Conservation (phyloP, 2,329 filamentous ascomycete genomes). For the Bimuria novae-zelandiae region DNA sequence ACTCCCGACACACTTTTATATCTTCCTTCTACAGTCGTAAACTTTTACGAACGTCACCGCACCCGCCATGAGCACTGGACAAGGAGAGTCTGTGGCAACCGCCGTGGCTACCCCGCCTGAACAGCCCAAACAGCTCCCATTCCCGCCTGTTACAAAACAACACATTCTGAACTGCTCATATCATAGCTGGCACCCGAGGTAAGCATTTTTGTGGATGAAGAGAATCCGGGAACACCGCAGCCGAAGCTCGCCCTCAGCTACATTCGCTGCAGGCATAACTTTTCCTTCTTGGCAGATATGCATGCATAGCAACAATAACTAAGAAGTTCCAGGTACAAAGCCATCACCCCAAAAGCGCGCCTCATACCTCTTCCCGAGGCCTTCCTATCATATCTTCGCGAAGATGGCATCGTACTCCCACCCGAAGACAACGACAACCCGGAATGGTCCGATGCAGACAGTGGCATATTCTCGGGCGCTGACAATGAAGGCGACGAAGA, state of each 20-base stretch:
- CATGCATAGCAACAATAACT: too few relatives aligned
- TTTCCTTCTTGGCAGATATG: too few relatives aligned
- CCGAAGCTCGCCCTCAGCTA: too few relatives aligned
- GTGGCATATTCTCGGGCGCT: conserved; percentile 55
- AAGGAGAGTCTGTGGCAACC: conserved; percentile 2
- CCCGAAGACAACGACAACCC: conserved; percentile 61
- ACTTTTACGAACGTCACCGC: not conserved
- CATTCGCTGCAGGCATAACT: too few relatives aligned
- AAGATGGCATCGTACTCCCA: conserved; percentile 89
- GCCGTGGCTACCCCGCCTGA: conserved; percentile 18
- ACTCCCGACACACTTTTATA: conserved; percentile 1
- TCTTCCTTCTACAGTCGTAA: not conserved
- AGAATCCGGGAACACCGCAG: too few relatives aligned
- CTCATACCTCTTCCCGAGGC: conserved; percentile 75
- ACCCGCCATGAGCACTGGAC: conserved; percentile 28
- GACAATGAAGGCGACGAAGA: conserved; percentile 57
- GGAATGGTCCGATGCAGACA: conserved; percentile 56
- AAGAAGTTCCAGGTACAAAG: conserved; percentile 74
- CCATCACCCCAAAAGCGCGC: conserved; percentile 81
- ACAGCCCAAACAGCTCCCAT: conserved; percentile 59
- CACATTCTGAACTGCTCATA: conserved; percentile 96
- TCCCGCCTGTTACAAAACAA: conserved; percentile 80
- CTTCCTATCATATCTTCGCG: conserved; percentile 85
- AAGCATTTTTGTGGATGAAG: too few relatives aligned
- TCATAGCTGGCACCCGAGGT: conserved; percentile 86